Conservation (phyloP, 768 basidiomycete species). For the Scleroderma citrinum region DNA sequence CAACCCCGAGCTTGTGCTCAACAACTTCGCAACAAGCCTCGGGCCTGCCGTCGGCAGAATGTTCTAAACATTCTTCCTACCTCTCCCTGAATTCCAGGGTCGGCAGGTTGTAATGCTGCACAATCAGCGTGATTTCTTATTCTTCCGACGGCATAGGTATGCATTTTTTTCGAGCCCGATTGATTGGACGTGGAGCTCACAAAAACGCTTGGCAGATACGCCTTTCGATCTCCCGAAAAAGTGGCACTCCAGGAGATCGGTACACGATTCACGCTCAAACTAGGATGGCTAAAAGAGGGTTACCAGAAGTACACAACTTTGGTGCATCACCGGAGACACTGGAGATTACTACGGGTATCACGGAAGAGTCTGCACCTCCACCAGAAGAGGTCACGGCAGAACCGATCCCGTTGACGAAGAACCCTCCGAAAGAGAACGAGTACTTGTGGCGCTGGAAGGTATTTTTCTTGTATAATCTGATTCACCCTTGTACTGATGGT, state of each 20-base stretch:
- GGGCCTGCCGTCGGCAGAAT: conserved; percentile 91
- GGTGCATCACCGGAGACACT: conserved; percentile 57
- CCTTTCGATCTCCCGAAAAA: conserved; percentile 86
- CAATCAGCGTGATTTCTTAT: conserved; percentile 96
- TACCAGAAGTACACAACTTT: conserved; percentile 72
- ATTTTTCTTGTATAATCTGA: neutral
- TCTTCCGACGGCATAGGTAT: conserved; percentile 92
- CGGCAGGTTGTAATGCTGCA: conserved; percentile 96
- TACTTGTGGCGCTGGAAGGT: conserved; percentile 88
- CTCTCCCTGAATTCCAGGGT: conserved; percentile 91
- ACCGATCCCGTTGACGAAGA: conserved; percentile 9
- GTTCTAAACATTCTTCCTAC: conserved; percentile 96
- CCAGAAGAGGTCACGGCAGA: neutral
- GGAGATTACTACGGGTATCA: conserved; percentile 42
- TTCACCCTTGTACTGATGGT: conserved; percentile 1
- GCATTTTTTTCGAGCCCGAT: conserved; percentile 17
- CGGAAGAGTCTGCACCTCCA: conserved; percentile 20
- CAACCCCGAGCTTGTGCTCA: conserved; percentile 90
- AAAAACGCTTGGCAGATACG: conserved; percentile 51
- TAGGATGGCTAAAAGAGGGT: conserved; percentile 85
- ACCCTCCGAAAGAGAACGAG: neutral
- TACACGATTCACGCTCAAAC: conserved; percentile 92
- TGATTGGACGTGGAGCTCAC: neutral
- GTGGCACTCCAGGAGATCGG: conserved; percentile 96
- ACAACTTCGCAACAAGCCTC: conserved; percentile 89